These are phyloP conservation scores for Polymyxa betae DNA, from an alignment of 208 protist genomes.

Conservation along the genomic window DNA sequence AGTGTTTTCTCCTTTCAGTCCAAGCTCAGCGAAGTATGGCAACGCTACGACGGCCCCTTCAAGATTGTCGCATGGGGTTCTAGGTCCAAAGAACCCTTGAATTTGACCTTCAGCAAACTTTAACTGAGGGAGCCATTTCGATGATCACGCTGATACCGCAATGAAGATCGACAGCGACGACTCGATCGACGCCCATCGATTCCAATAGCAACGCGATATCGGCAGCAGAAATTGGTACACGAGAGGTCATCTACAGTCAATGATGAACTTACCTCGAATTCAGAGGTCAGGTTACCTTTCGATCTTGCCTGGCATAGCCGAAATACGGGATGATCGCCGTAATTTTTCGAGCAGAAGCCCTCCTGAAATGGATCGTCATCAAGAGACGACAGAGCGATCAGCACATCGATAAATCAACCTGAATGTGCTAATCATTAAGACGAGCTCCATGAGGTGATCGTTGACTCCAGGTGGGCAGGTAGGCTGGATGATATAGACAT, in stretches of 20 bases:
- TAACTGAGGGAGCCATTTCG: not conserved
- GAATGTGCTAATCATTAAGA: slow-evolving; percentile 61
- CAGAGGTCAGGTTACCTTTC: slow-evolving; percentile 12
- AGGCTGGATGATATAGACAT: slow-evolving; percentile 66
- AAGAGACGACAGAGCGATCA: not conserved
- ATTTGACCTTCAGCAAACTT: not conserved
- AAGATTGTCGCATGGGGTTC: slow-evolving; percentile 65
- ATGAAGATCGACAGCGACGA: slow-evolving; percentile 70
- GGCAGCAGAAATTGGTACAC: slow-evolving; percentile 68
- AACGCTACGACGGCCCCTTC: slow-evolving; percentile 62
- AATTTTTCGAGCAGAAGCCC: slow-evolving; percentile 64
- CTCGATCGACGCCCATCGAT: slow-evolving; percentile 67
- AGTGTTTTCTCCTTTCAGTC: slow-evolving; percentile 54
- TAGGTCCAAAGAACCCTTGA: slow-evolving; percentile 71
- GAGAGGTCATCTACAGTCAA: slow-evolving; percentile 30
- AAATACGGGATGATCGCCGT: slow-evolving; percentile 73
- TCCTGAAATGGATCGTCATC: slow-evolving; percentile 49
- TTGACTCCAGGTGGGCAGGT: slow-evolving; percentile 64
- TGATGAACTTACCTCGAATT: no score
- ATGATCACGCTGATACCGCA: not conserved
- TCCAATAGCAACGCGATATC: slow-evolving; percentile 66
- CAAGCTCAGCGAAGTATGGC: slow-evolving; percentile 61
- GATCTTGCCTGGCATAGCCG: slow-evolving; percentile 71
- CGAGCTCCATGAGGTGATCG: slow-evolving; percentile 65
- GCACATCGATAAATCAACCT: not conserved